Evolutionary conservation across 2,329 filamentous ascomycete species (phyloP).

Genomic region (Fusarium incarnatum): DNA sequence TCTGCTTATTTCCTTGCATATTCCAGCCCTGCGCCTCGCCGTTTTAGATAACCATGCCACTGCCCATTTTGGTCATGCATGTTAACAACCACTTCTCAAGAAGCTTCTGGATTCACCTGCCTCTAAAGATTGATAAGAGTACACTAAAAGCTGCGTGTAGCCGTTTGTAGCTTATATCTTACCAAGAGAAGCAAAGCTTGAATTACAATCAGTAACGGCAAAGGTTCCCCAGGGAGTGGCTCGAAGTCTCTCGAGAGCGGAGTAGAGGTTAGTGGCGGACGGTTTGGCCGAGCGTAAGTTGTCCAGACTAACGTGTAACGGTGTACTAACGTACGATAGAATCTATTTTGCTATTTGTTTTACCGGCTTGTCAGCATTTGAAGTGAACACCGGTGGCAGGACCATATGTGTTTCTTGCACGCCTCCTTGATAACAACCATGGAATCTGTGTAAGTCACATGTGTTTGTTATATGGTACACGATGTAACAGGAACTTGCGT

Average conservation of each 20-base stretch:
- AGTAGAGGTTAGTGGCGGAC: neutral
- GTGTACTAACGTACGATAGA: neutral
- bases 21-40: slow-evolving; percentile 26
- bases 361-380: neutral
- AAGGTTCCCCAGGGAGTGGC: neutral
- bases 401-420: too few species aligned
- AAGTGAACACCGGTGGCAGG: neutral
- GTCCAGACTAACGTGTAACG: neutral
- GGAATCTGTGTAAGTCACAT: neutral
- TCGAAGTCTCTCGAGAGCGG: neutral
- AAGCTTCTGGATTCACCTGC: slow-evolving; percentile 2
- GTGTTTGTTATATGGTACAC: neutral
- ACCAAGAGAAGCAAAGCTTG: neutral
- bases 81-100: neutral
- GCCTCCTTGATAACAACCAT: neutral
- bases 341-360: neutral
- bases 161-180: neutral
- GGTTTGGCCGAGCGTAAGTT: neutral
- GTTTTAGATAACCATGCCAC: slow-evolving; percentile 30
- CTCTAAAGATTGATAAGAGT: neutral
- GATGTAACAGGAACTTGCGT: neutral
- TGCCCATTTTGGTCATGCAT: slow-evolving; percentile 13
- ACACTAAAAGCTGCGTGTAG: neutral
- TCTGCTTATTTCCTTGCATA: slow-evolving; percentile 25
- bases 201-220: neutral